Evolutionary conservation across 495 filamentous ascomycete species (phyloP), one percentile per base, ranked within the genome.

Genomic region (Niebla homalea): DNA sequence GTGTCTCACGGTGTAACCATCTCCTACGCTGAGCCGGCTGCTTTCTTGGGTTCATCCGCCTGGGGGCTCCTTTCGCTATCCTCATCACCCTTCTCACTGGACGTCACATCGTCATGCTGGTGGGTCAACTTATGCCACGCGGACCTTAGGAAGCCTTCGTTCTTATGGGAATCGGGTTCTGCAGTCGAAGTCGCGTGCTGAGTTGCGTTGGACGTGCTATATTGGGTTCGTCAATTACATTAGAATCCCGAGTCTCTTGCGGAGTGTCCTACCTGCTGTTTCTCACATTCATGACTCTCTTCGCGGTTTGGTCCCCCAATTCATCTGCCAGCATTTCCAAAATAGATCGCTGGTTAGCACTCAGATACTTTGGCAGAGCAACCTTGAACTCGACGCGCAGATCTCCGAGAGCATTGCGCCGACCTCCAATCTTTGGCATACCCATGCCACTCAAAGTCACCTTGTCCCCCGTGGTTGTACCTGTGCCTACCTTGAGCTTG

Each of bases 311-410:
- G 62, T 98, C 92, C 12, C 76, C 78, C 73, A 96, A 78, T 70
- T 98, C 92, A 57, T 98, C 89, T 25, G 92, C 92, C 40, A 98
- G 76, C 72, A 96, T 87, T 67, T 98, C 92, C 51, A 96, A 62
- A 26, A 98, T 83, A 0, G 83, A 88, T 35, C 93, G 76, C 69
- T 97, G 90, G 65, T 92, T 95, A 19, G 78, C 70, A 20, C 78
- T 87, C 58, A 98, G 70, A 59, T 88, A 93, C 66, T 93, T 96
- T 12, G 92, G 92, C 87, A 96, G 94, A 25, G 76, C 64, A 14
- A 98, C 85, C 69, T 88, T 90, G 72, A 93, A 97, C 64, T 97
- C 93, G 7, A 98, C 87, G 58, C 77, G 81, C 25, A 97, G 67
- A 57, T 98, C 93, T 59, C 89, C 89, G n/a, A 64, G 67, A 5